These are phyloP conservation scores for Calonectria montana DNA, from an alignment of 2,329 filamentous ascomycete species.

Conservation along the genomic window DNA sequence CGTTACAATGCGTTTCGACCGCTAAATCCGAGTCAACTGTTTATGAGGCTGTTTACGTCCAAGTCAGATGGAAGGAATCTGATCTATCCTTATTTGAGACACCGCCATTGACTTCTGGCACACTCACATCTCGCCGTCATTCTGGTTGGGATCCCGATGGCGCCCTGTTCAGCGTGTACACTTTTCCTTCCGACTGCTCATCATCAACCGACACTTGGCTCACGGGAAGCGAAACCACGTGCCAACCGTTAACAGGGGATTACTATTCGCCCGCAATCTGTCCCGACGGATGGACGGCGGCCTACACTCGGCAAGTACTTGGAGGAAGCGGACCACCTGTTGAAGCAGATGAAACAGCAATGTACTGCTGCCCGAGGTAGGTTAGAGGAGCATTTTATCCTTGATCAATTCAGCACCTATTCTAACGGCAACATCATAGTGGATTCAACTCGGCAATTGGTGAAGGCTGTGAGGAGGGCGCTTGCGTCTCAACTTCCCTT, in stretches of 20 bases:
- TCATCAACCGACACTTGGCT: background rate
- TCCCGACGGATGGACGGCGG: conserved; percentile 2
- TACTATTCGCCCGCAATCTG: conserved; percentile 6
- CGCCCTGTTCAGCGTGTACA: background rate
- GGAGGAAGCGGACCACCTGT: background rate
- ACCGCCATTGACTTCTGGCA: background rate
- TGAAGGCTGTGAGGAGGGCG: background rate
- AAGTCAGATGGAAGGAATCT: background rate
- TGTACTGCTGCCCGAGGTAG: conserved; percentile 10
- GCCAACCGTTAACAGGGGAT: background rate
- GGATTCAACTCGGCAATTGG: background rate
- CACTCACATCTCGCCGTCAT: background rate
- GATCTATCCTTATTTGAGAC: background rate
- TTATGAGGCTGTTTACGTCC: background rate
- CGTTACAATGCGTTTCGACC: background rate
- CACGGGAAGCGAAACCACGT: background rate
- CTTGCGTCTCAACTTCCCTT: background rate
- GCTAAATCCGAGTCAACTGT: background rate
- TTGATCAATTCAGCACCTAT: background rate
- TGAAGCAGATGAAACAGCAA: conserved; percentile 1
- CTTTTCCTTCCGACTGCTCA: background rate
- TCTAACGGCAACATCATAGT: background rate
- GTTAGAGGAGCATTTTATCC: background rate
- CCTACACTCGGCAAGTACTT: background rate
- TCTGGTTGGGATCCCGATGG: background rate